phyloP scores from a whole-genome alignment of 2,329 filamentous ascomycete genomes.

The Didymella pomorum region DNA sequence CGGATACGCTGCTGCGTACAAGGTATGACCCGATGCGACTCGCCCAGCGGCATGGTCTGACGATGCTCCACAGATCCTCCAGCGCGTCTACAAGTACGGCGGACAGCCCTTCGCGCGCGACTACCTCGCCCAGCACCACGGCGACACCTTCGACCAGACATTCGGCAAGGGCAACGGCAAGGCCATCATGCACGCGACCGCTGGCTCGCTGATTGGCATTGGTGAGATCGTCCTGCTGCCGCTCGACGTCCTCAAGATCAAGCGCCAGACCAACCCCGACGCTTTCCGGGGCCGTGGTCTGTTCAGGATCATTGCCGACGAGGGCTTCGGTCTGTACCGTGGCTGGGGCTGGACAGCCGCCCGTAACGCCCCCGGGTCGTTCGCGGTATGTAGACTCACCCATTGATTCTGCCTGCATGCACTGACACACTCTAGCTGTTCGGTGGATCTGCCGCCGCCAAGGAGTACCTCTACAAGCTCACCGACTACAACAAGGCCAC shows the following conservation, averaged over 20 bases:
- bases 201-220: constrained; percentile 93
- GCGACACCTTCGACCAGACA: constrained; percentile 80
- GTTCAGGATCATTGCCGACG: constrained; percentile 87
- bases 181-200: constrained; percentile 96
- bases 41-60: constrained; percentile 19
- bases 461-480: constrained; percentile 92
- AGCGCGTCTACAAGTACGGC: constrained; percentile 98
- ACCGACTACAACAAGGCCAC: constrained; percentile 93
- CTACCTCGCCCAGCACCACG: constrained; percentile 81
- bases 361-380: constrained; percentile 94
- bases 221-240: constrained; percentile 96
- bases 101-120: constrained; percentile 95
- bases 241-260: constrained; percentile 98
- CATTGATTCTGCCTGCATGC: not conserved
- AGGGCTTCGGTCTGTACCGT: constrained; percentile 94
- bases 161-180: constrained; percentile 98
- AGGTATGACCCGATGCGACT: constrained; percentile 61
- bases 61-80: constrained; percentile 69
- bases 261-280: constrained; percentile 98
- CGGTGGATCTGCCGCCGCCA: constrained; percentile 95
- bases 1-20: constrained; percentile 97
- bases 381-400: constrained; percentile 72
- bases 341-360: constrained; percentile 98
- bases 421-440: constrained; percentile 71
- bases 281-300: constrained; percentile 95